Conservation (phyloP, 495 filamentous ascomycete genomes). For the Xylaria grammica region DNA sequence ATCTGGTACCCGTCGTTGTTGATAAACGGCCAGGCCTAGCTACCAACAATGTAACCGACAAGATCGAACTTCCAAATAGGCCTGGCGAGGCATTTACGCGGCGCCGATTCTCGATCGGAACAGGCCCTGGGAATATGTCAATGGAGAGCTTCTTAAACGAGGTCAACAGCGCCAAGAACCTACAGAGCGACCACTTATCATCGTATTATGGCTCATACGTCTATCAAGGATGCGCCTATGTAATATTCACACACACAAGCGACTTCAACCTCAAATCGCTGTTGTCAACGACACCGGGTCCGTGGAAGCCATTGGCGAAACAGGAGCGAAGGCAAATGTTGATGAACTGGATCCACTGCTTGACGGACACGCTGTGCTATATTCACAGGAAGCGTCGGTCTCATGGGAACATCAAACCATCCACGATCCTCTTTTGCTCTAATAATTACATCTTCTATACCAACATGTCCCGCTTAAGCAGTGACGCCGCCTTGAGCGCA, state of each 20-base stretch:
- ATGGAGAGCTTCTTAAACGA: slow-evolving; percentile 72
- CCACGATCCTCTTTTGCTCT: slow-evolving; percentile 76
- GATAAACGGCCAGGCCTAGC: slow-evolving; percentile 61
- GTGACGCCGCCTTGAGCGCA: slow-evolving; percentile 46
- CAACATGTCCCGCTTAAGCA: slow-evolving; percentile 66
- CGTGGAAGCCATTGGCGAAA: slow-evolving; percentile 75
- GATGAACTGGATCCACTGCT: slow-evolving; percentile 87
- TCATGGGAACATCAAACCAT: slow-evolving; percentile 84
- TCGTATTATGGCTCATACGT: slow-evolving; percentile 82
- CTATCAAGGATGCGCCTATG: slow-evolving; percentile 71
- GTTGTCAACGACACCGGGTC: slow-evolving; percentile 67
- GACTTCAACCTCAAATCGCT: slow-evolving; percentile 82
- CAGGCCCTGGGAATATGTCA: slow-evolving; percentile 61
- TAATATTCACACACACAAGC: slow-evolving; percentile 74
- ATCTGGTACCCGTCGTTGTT: slow-evolving; percentile 74
- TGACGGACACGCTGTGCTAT: slow-evolving; percentile 76
- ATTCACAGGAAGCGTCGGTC: slow-evolving; percentile 74
- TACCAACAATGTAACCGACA: slow-evolving; percentile 63
- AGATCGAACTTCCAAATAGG: slow-evolving; percentile 66
- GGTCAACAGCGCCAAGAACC: slow-evolving; percentile 62
- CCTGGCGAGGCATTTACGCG: slow-evolving; percentile 69
- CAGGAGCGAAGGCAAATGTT: slow-evolving; percentile 69
- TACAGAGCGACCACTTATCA: slow-evolving; percentile 81
- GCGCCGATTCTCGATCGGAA: slow-evolving; percentile 70
- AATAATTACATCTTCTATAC: slow-evolving; percentile 74